These are phyloP conservation scores for Ganoderma meredithae DNA, from an alignment of 1,284 basidiomycete species.

Conservation along the genomic window DNA sequence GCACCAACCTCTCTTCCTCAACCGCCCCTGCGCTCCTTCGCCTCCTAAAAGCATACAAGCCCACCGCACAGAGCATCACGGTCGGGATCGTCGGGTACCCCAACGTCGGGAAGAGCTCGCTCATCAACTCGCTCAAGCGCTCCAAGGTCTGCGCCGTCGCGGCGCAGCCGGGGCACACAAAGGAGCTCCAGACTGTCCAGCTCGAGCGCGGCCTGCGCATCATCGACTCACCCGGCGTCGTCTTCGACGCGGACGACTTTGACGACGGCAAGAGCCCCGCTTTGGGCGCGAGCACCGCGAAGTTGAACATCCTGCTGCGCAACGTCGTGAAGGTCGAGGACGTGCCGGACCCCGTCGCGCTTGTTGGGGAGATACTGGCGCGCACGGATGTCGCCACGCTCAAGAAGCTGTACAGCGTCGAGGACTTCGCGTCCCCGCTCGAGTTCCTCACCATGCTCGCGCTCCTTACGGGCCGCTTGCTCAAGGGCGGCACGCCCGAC, in stretches of 20 bases:
- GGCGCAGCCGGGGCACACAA: conserved; percentile 94
- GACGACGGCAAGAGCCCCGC: conserved; percentile 48
- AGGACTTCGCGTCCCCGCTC: conserved; percentile 72
- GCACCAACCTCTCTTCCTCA: conserved; percentile 78
- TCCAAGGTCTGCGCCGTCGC: conserved; percentile 93
- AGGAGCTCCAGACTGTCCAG: conserved; percentile 92
- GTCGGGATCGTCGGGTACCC: conserved; percentile 97
- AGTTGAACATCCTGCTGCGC: conserved; percentile 75
- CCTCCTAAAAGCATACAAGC: conserved; percentile 92
- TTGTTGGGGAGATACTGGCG: conserved; percentile 86
- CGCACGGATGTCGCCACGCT: conserved; percentile 76
- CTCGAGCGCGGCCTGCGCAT: conserved; percentile 93
- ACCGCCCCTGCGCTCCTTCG: conserved; percentile 87
- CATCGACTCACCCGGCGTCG: conserved; percentile 96
- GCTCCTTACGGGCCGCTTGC: conserved; percentile 81
- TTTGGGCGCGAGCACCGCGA: conserved; percentile 49
- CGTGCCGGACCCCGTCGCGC: conserved; percentile 88
- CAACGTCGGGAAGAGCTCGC: conserved; percentile 95
- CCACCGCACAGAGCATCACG: conserved; percentile 77
- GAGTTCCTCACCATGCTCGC: conserved; percentile 95
- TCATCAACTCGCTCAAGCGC: conserved; percentile 96
- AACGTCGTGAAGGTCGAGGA: conserved; percentile 95
- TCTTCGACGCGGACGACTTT: conserved; percentile 80
- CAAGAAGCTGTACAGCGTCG: conserved; percentile 85
- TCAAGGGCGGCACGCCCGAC: conserved; percentile 91